phyloP scores from a whole-genome alignment of 2,329 filamentous ascomycete genomes.

The Aureobasidium musti region DNA sequence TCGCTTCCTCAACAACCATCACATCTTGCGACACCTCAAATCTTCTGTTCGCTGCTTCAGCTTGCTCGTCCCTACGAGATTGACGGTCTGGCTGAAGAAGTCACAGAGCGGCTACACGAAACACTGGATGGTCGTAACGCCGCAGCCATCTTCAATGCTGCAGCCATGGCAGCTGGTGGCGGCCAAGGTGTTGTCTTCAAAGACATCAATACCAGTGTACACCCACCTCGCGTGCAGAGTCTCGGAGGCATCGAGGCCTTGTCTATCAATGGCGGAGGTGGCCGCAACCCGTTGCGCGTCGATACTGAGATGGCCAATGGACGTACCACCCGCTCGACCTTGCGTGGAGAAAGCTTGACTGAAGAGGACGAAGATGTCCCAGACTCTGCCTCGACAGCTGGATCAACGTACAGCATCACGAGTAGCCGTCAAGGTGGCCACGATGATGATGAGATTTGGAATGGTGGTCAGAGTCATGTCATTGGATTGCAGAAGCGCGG shows the following conservation, averaged over 20 bases:
- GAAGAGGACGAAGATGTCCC: constrained; percentile 42
- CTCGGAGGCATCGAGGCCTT: constrained; percentile 37
- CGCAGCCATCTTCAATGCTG: constrained; percentile 95
- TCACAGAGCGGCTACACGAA: constrained; percentile 85
- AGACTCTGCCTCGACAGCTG: constrained; percentile 41
- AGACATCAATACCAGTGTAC: constrained; percentile 43
- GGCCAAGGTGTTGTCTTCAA: constrained; percentile 76
- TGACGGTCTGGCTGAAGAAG: constrained; percentile 87
- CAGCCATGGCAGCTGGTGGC: constrained; percentile 94
- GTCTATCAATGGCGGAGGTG: constrained; percentile 38
- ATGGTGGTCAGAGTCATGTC: constrained; percentile 77
- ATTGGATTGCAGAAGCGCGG: constrained; percentile 95
- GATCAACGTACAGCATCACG: constrained; percentile 37
- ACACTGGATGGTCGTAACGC: constrained; percentile 91
- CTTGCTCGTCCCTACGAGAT: constrained; percentile 90
- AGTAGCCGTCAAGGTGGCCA: constrained; percentile 45
- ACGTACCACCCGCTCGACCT: constrained; percentile 41
- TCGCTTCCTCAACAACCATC: constrained; percentile 75
- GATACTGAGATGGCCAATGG: constrained; percentile 53
- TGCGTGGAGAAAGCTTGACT: constrained; percentile 40
- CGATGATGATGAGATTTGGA: constrained; percentile 70
- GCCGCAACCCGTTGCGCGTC: constrained; percentile 47
- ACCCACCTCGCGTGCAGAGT: constrained; percentile 52
- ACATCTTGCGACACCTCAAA: constrained; percentile 86
- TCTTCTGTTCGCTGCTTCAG: constrained; percentile 91